A percentile compares a stretch with the other conserved stretches of the same genome.
Conservation (phyloP, 2,329 filamentous ascomycete genomes). For the Talaromyces sp. region DNA sequence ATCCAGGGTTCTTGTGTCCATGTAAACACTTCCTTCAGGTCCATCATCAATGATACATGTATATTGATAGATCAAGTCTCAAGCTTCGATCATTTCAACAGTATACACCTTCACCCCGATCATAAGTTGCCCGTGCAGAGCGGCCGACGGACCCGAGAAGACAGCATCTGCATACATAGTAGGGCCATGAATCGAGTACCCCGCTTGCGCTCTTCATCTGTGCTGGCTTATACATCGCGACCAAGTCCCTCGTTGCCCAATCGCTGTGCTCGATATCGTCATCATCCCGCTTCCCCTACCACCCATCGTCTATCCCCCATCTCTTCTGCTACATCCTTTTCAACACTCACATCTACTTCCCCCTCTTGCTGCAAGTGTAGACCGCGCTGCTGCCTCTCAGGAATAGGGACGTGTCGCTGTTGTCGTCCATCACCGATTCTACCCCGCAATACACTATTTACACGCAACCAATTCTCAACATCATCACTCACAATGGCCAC, state of each 20-base stretch:
- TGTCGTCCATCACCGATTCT: neutral
- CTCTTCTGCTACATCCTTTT: neutral
- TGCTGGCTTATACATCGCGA: neutral
- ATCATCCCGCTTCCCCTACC: slow-evolving; percentile 2
- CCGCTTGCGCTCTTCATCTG: neutral
- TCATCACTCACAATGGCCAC: slow-evolving; percentile 32
- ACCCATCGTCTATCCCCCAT: neutral
- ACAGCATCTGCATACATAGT: neutral
- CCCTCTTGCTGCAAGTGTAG: slow-evolving; percentile 13
- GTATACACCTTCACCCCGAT: neutral
- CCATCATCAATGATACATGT: neutral
- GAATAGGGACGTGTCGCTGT: slow-evolving; percentile 9
- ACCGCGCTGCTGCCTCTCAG: slow-evolving; percentile 12
- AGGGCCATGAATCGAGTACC: slow-evolving; percentile 4
- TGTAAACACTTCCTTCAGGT: neutral
- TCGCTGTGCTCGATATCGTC: slow-evolving; percentile 2
- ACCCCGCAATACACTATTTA: neutral
- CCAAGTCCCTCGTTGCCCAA: slow-evolving; percentile 6
- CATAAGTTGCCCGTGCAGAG: neutral
- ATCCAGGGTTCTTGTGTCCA: neutral
- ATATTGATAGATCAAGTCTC: neutral
- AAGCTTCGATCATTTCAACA: neutral
- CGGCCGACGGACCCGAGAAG: too few relatives aligned
- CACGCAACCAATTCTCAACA: slow-evolving; percentile 15
- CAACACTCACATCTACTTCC: neutral